Percentiles rank a stretch among this genome's conserved stretches.
Evolutionary conservation across 2,329 filamentous ascomycete genomes (phyloP).

Genomic region (Neopestalotiopsis sp.): DNA sequence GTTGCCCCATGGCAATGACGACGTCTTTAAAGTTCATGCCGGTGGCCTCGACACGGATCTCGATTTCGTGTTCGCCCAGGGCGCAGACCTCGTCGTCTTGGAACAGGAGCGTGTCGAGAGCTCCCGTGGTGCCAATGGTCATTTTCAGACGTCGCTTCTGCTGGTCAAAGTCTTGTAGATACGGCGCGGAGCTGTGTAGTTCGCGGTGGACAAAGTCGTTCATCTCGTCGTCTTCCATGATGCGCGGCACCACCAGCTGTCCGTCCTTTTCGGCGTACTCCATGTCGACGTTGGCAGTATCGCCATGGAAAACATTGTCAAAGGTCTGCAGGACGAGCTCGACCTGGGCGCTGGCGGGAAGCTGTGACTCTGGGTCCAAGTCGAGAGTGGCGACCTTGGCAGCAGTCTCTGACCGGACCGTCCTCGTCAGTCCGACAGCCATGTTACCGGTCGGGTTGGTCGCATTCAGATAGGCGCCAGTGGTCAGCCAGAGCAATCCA

Average conservation of each 20-base stretch:
- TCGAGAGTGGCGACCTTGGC: constrained; percentile 30
- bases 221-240: constrained; percentile 28
- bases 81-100: constrained; percentile 17
- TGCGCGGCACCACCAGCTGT: constrained; percentile 26
- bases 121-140: constrained; percentile 17
- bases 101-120: constrained; percentile 25
- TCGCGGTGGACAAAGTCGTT: constrained; percentile 29
- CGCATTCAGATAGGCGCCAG: constrained; percentile 26
- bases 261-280: constrained; percentile 30
- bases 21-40: constrained; percentile 36
- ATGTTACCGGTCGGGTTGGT: constrained; percentile 27
- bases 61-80: constrained; percentile 39
- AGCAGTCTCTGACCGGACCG: constrained; percentile 30
- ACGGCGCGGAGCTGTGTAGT: constrained; percentile 25
- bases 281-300: constrained; percentile 22
- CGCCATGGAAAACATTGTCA: constrained; percentile 16
- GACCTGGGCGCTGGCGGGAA: constrained; percentile 23
- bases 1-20: constrained; percentile 32
- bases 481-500: constrained; percentile 29
- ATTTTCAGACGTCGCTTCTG: constrained; percentile 22
- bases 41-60: constrained; percentile 33
- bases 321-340: constrained; percentile 23
- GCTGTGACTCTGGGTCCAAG: constrained; percentile 30
- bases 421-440: constrained; percentile 31
- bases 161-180: constrained; percentile 25